These are phyloP conservation scores for Exophiala oligosperma DNA, from an alignment of 2,329 filamentous ascomycete genomes.

Conservation along the genomic window DNA sequence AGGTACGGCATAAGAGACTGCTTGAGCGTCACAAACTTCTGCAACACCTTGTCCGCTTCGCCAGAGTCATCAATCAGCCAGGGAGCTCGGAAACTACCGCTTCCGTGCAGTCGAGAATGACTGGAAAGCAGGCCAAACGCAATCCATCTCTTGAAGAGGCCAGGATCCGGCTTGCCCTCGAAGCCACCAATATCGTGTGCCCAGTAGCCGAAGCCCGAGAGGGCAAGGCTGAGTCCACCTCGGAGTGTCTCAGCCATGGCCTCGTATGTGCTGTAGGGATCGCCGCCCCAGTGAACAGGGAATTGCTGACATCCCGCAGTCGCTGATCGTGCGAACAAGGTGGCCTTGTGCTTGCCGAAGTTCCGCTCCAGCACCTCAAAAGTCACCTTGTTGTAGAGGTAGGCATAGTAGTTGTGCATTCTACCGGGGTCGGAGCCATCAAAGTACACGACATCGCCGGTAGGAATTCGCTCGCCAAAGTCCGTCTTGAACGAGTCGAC, in stretches of 20 bases:
- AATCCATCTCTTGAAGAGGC: slow-evolving; percentile 76
- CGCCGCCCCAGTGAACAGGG: slow-evolving; percentile 71
- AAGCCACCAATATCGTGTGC: slow-evolving; percentile 72
- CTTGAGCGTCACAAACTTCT: slow-evolving; percentile 55
- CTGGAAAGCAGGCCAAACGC: slow-evolving; percentile 72
- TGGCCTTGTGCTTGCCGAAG: slow-evolving; percentile 47
- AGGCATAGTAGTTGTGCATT: slow-evolving; percentile 80
- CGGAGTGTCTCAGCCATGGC: slow-evolving; percentile 71
- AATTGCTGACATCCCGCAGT: slow-evolving; percentile 69
- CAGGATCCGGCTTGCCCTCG: slow-evolving; percentile 65
- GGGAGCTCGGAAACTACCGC: slow-evolving; percentile 68
- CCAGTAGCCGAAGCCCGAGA: slow-evolving; percentile 69
- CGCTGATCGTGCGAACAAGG: slow-evolving; percentile 68
- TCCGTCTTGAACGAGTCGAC: slow-evolving; percentile 75
- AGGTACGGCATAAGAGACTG: slow-evolving; percentile 61
- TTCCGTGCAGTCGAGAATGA: slow-evolving; percentile 70
- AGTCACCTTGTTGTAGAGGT: slow-evolving; percentile 69
- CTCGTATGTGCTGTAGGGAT: slow-evolving; percentile 72
- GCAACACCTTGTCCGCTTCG: slow-evolving; percentile 61
- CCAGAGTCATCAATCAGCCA: slow-evolving; percentile 62
- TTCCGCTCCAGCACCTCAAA: slow-evolving; percentile 56
- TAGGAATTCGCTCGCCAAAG: slow-evolving; percentile 72
- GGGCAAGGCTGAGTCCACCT: slow-evolving; percentile 63
- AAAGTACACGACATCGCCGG: slow-evolving; percentile 62
- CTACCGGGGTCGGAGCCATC: slow-evolving; percentile 61